A percentile compares a stretch with the other conserved stretches of the same genome.
Conservation (phyloP, 768 basidiomycete species). For the Trametes gibbosa region DNA sequence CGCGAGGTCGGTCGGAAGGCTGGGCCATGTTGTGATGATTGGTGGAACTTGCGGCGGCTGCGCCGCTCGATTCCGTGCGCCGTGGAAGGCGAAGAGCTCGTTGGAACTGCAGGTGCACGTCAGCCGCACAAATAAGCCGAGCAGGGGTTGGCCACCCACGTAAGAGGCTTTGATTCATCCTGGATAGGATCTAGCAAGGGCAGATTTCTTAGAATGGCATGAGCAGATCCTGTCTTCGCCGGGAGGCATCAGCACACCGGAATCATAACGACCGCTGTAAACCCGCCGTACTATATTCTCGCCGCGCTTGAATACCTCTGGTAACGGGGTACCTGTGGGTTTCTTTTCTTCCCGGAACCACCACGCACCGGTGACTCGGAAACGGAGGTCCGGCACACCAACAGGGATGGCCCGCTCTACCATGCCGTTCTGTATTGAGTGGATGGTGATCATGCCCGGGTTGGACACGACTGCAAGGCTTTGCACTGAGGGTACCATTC, state of each 20-base stretch:
- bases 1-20: constrained; percentile 50
- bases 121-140: neutral
- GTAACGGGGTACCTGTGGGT: constrained; percentile 44
- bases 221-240: constrained; percentile 71
- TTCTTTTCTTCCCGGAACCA: constrained; percentile 62
- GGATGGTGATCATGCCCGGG: constrained; percentile 64
- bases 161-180: constrained; percentile 63
- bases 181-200: constrained; percentile 71
- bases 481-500: constrained; percentile 44
- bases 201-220: constrained; percentile 63
- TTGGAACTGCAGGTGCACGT: constrained; percentile 50
- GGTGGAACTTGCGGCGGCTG: constrained; percentile 50
- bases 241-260: constrained; percentile 9
- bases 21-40: constrained; percentile 68
- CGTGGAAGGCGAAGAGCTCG: constrained; percentile 80
- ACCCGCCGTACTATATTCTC: constrained; percentile 52
- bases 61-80: constrained; percentile 50
- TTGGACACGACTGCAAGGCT: constrained; percentile 64
- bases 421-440: constrained; percentile 77
- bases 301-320: constrained; percentile 74
- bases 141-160: constrained; percentile 43
- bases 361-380: constrained; percentile 56
- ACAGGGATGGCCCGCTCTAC: constrained; percentile 49
- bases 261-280: neutral
- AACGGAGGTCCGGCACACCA: constrained; percentile 14